phyloP scores from a whole-genome alignment of 208 protist genomes.

The Zelonia costaricensis region DNA sequence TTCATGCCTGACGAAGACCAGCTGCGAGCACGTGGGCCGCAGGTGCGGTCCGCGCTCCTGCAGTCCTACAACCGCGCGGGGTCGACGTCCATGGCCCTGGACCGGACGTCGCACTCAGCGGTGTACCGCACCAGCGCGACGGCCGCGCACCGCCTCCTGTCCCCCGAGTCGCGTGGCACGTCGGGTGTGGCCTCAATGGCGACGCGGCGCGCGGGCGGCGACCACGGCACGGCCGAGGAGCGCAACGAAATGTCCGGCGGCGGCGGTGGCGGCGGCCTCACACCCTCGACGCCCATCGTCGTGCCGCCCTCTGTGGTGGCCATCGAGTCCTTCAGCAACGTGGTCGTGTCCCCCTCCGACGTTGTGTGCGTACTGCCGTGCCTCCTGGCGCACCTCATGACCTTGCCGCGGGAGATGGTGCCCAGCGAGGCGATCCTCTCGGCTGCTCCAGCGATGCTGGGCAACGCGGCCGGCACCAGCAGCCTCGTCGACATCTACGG shows the following conservation, averaged over 20 bases:
- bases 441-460: conserved; percentile 25
- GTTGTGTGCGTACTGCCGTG: conserved; percentile 71
- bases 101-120: conserved; percentile 7
- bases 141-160: neutral
- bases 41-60: conserved; percentile 18
- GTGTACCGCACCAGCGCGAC: neutral
- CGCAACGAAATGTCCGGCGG: neutral
- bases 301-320: too few relatives aligned
- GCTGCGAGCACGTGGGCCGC: conserved; percentile 14
- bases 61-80: conserved; percentile 22
- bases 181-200: too few relatives aligned
- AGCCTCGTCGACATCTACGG: conserved; percentile 20
- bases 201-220: neutral
- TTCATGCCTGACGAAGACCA: conserved; percentile 58
- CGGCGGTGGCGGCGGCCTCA: conserved; percentile 1
- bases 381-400: conserved; percentile 65
- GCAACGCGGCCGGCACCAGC: conserved; percentile 14
- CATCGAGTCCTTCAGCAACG: conserved; percentile 38
- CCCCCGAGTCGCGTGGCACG: too few relatives aligned
- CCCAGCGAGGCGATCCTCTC: conserved; percentile 27
- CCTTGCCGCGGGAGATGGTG: conserved; percentile 35
- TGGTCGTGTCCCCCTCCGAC: conserved; percentile 62
- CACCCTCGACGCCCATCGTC: too few relatives aligned
- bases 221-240: neutral
- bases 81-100: neutral